Evolutionary conservation across 2,329 filamentous ascomycete species (phyloP).

Genomic region (Trichoderma guizhouense): DNA sequence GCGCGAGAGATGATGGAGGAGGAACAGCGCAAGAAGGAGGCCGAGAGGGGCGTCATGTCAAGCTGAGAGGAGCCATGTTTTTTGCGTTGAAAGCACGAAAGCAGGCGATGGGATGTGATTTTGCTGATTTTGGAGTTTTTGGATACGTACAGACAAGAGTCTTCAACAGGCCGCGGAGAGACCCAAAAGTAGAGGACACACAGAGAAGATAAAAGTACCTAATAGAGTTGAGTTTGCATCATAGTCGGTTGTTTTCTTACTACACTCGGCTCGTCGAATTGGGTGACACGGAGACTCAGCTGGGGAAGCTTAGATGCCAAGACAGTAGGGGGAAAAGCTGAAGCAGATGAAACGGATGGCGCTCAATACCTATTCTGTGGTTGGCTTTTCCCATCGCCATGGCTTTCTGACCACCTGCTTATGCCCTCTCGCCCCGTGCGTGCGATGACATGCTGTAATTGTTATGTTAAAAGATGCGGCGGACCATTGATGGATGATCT

Average conservation of each 20-base stretch:
- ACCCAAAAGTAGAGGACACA: neutral
- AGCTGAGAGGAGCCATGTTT: neutral
- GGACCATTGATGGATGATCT: slow-evolving; percentile 4
- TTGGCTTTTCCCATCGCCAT: neutral
- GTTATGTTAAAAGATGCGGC: neutral
- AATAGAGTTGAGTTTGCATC: neutral
- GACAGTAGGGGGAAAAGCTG: neutral
- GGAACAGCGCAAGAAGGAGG: slow-evolving; percentile 45
- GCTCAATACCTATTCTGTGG: neutral
- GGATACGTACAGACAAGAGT: slow-evolving; percentile 1
- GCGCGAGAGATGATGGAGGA: slow-evolving; percentile 61
- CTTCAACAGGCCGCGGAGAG: slow-evolving; percentile 12
- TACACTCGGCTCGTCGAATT: neutral
- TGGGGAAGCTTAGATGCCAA: neutral
- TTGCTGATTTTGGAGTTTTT: neutral
- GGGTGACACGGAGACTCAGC: neutral
- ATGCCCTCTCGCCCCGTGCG: neutral
- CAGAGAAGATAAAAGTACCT: neutral
- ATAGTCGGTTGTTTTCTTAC: neutral
- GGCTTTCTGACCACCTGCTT: slow-evolving; percentile 2
- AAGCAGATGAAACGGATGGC: neutral
- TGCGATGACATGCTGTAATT: neutral
- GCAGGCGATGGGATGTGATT: neutral
- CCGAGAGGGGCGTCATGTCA: slow-evolving; percentile 3
- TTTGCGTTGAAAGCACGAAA: neutral